Evolutionary conservation across 2,329 filamentous ascomycete species (phyloP), one percentile per base, ranked within the genome.

Genomic region (Aspergillus sp.): DNA sequence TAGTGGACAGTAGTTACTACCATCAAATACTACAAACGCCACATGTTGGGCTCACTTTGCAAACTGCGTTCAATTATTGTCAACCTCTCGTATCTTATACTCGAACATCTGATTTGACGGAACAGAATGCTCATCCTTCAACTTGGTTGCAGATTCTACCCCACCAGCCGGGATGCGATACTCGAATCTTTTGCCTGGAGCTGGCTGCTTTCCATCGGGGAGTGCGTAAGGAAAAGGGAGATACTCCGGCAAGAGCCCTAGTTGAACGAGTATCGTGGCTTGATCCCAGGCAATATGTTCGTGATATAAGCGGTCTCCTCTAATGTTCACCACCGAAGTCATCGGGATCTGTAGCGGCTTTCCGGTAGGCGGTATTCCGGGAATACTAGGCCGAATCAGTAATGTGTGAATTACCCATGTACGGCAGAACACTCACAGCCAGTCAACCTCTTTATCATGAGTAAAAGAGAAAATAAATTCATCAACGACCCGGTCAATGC

Each of bases 241-340:
- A 52, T 81, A 86, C 48, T 86, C 76, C 0, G 82, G 82, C 44
- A 88, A 60, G 17, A 86, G 60, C 0, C 80, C 83, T 1, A 84
- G 62, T 60, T 87, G 84, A 5, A 72, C 64, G 7, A 88, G 66
- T 1, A 80, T 76, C 0, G 80, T 83, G 0, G 73, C 79, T 60
- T 86, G 83, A 50, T 88, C 84, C 83, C 84, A 88, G 12, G 76
- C 70, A 39, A 88, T 86, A 55, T 87, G 84, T 61, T 88, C 84
- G 53, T 86, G 82, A 54, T 81, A 85, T 0, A 88, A 66, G 0
- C 83, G 71, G 58, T 86, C 83, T 2, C 84, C 84, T 1, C 84
- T 77, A 46, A 87, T 76, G 48, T 84, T 84, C 4, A 87, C 83
- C 0, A 87, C 73, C 3, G 78, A 74, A 0, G 78, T 84, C 51